Percentiles rank a stretch among this genome's conserved stretches.
phyloP scores from a whole-genome alignment of 176 grass and related monocot genomes.

The Phyllostachys edulis region DNA sequence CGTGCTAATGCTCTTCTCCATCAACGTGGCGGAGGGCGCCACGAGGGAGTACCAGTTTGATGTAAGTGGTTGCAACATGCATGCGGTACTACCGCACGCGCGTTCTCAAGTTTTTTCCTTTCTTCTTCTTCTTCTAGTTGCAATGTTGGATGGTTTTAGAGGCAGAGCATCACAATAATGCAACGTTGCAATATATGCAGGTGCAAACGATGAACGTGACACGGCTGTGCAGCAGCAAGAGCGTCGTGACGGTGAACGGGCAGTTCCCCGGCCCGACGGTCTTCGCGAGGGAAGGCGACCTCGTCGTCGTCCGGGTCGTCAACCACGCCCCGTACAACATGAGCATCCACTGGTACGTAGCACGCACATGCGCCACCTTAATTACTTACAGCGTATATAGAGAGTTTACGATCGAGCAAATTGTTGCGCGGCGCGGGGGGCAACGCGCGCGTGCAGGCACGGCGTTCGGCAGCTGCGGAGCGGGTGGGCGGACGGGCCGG shows the following conservation, averaged over 20 bases:
- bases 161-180: background rate
- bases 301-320: slow-evolving; percentile 65
- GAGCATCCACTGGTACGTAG: slow-evolving; percentile 65
- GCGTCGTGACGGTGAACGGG: slow-evolving; percentile 74
- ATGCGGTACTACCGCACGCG: background rate
- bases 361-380: background rate
- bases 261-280: slow-evolving; percentile 71
- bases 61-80: slow-evolving; percentile 29
- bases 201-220: slow-evolving; percentile 65
- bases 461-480: slow-evolving; percentile 70
- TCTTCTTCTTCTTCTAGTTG: background rate
- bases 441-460: slow-evolving; percentile 41
- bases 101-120: background rate
- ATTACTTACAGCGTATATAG: background rate
- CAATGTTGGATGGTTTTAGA: background rate
- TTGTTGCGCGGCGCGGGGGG: background rate
- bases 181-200: slow-evolving; percentile 21
- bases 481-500: slow-evolving; percentile 83
- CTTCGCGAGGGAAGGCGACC: slow-evolving; percentile 65
- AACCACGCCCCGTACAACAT: slow-evolving; percentile 73
- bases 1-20: slow-evolving; percentile 22
- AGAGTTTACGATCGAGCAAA: background rate
- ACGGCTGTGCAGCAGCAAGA: slow-evolving; percentile 73
- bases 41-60: slow-evolving; percentile 73
- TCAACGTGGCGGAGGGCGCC: slow-evolving; percentile 29